Percentiles rank a stretch among this genome's conserved stretches.
phyloP scores from a whole-genome alignment of 2,329 filamentous ascomycete species.

The Ceratocystis huliohia region DNA sequence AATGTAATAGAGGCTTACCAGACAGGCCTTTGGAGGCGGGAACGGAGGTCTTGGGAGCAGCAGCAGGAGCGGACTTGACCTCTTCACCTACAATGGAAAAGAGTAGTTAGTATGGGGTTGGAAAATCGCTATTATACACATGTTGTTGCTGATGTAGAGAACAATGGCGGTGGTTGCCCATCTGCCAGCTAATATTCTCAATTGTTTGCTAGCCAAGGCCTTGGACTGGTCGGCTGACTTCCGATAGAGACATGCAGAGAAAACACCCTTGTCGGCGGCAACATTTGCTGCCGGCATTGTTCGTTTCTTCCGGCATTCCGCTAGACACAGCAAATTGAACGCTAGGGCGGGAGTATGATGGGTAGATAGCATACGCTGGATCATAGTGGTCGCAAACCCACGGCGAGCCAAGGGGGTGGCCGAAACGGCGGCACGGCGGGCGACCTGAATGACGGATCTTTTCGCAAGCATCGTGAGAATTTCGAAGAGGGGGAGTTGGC shows the following conservation, averaged over 20 bases:
- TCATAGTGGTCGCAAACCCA: slow-evolving; percentile 46
- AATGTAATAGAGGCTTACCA: slow-evolving; percentile 32
- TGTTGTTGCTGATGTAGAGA: not conserved
- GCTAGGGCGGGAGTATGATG: slow-evolving; percentile 15
- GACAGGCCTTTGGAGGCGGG: slow-evolving; percentile 35
- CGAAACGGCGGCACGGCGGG: slow-evolving; percentile 42
- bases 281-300: no score
- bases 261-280: not conserved
- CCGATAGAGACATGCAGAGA: not conserved
- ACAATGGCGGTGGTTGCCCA: not conserved
- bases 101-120: not conserved
- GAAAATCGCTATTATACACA: not conserved
- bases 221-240: not conserved
- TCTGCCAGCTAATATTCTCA: not conserved
- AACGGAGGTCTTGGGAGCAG: slow-evolving; percentile 29
- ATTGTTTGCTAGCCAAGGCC: not conserved
- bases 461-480: slow-evolving; percentile 46
- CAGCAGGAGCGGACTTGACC: slow-evolving; percentile 20
- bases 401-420: slow-evolving; percentile 40
- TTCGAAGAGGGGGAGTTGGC: not conserved
- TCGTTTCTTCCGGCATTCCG: not conserved
- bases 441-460: slow-evolving; percentile 48
- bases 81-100: slow-evolving; percentile 22
- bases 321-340: not conserved
- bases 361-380: slow-evolving; percentile 41